A percentile compares a stretch with the other conserved stretches of the same genome.
Evolutionary conservation across 169 alveolate species (phyloP).

Genomic region (Plasmodium fragile): DNA sequence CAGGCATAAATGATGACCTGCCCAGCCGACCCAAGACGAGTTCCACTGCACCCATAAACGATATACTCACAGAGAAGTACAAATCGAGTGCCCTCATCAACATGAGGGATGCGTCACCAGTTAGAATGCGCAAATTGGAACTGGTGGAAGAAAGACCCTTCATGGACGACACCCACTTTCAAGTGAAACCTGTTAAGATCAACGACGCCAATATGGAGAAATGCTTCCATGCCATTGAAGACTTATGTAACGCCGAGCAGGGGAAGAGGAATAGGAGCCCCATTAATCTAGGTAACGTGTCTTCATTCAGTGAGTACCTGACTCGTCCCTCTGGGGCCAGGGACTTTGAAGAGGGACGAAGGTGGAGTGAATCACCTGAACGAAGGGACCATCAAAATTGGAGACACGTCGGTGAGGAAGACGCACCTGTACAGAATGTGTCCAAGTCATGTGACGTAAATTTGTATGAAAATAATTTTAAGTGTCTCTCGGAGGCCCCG

Average conservation of each 20-base stretch:
- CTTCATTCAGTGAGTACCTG: neutral
- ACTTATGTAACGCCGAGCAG: neutral
- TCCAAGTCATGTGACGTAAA: neutral
- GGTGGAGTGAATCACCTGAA: neutral
- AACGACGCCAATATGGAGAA: neutral
- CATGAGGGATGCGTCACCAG: neutral
- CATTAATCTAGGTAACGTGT: neutral
- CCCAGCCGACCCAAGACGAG: neutral
- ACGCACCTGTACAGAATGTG: neutral
- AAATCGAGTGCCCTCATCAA: neutral
- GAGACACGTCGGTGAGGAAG: neutral
- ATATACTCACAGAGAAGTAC: neutral
- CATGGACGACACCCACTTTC: slow-evolving; percentile 5
- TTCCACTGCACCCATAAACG: neutral
- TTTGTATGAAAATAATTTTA: slow-evolving; percentile 44
- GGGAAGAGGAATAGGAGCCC: neutral
- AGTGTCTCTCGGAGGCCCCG: neutral
- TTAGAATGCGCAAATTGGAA: neutral
- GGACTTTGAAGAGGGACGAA: neutral
- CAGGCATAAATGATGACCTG: neutral
- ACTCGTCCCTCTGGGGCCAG: neutral
- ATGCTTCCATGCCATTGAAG: slow-evolving; percentile 9
- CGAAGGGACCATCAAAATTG: neutral
- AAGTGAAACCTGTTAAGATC: neutral
- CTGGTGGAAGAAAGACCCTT: neutral